A percentile compares a stretch with the other conserved stretches of the same genome.
Evolutionary conservation across 192 early-diverging fungal species (phyloP).

Genomic region (Cetraspora pellucida): DNA sequence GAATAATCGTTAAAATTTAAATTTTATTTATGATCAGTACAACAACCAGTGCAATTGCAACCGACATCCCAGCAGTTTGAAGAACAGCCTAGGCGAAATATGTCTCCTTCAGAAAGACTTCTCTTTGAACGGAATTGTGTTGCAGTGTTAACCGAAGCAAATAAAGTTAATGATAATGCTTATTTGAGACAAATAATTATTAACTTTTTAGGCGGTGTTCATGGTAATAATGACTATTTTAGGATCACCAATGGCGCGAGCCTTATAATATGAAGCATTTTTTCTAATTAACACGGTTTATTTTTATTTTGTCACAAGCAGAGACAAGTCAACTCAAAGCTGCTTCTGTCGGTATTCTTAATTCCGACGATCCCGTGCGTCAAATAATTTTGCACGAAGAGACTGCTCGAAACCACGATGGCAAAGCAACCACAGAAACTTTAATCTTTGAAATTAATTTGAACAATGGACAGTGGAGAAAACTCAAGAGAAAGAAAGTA

Average conservation of each 20-base stretch:
- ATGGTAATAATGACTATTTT: background rate
- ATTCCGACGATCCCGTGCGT: background rate
- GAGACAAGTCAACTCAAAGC: background rate
- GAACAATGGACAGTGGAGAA: constrained; percentile 24
- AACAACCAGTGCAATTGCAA: background rate
- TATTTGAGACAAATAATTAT: background rate
- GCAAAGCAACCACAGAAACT: constrained; percentile 31
- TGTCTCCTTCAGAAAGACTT: background rate
- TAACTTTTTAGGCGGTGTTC: constrained; percentile 18
- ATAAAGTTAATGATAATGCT: background rate
- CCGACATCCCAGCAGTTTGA: background rate
- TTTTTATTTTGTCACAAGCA: background rate
- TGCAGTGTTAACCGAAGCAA: constrained; percentile 1
- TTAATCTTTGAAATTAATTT: constrained; percentile 32
- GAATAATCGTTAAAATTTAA: too few species aligned
- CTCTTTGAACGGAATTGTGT: constrained; percentile 8
- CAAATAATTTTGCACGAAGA: constrained; percentile 16
- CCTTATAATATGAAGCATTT: background rate
- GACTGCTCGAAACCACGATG: background rate
- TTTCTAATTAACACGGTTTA: background rate
- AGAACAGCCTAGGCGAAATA: background rate
- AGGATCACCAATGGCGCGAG: too few species aligned
- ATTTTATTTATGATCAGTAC: too few species aligned
- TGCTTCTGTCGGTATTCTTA: background rate
- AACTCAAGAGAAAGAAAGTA: constrained; percentile 29